Base-by-base conservation (phyloP, 768 basidiomycete species). In the Steccherinum ochraceum region DNA sequence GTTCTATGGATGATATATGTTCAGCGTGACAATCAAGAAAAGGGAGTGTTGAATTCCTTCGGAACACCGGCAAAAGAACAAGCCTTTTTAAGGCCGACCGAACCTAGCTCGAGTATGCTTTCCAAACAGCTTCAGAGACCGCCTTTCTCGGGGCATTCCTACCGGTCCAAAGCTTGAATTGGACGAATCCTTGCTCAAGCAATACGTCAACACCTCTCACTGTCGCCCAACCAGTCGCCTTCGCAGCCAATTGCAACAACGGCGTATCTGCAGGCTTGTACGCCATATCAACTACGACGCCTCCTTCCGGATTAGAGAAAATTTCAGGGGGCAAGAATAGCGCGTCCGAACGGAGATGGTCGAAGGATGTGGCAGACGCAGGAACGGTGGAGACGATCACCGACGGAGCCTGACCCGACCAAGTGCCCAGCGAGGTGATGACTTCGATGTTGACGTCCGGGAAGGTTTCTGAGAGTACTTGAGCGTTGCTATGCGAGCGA, bases 361-460 rank as follows among this genome's bases (percentile, higher is more conserved):
- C 65, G 5, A 72, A 59, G 10, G 79, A 79, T 40, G 78, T 86
- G 23, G 68, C 77, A 21, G 73, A 74, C 2, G 83, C 85, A 1
- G 96, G 95, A 7, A 98, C 86, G 1, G 95, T 96, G 0, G 89
- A 89, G 39, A 98, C 73, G 63, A 99, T 84, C 44, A 95, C 80
- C 26, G 77, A 76, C 5, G 91, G 86, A 2, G 78, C 67, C 0
- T 67, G 56, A 3, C 67, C 57, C 1, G 81, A 76, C 75, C 83
- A 83, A 20, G 60, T 56, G 0, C 75, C 77, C 24, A 95, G 70
- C 50, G 70, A 67, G 44, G 80, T 77, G 41, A 96, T 61, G 13
- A 84, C 72, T 50, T 76, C 70, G 13, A 84, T 71, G 50, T 76
- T 70, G 27, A 94, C 71, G 49, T 74, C 74, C 0, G 89, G 81